A percentile compares a stretch with the other conserved stretches of the same genome.
Evolutionary conservation across 2,329 filamentous ascomycete genomes (phyloP).

Genomic region (Hirsutella thompsonii): DNA sequence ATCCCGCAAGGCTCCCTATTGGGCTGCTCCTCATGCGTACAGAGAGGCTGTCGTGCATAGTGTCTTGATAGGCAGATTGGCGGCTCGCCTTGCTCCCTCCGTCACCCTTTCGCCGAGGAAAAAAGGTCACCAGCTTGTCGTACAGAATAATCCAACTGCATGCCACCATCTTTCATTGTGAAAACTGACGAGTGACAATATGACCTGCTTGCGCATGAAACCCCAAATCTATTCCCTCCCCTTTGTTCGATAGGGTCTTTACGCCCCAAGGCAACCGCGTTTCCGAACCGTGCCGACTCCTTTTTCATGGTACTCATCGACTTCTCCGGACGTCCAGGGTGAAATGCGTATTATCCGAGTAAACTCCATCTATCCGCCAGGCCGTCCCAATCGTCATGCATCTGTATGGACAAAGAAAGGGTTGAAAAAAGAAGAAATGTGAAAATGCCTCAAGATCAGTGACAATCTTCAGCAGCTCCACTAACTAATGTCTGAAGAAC

Average conservation of each 20-base stretch:
- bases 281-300: background rate
- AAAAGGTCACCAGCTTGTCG: too few relatives aligned
- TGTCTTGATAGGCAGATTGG: background rate
- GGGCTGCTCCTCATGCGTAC: background rate
- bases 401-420: background rate
- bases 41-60: background rate
- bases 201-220: too few relatives aligned
- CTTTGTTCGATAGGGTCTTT: too few relatives aligned
- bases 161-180: too few relatives aligned
- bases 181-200: too few relatives aligned
- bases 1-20: background rate
- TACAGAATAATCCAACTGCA: too few relatives aligned
- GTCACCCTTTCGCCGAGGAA: too few relatives aligned
- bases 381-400: background rate
- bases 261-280: background rate
- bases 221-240: background rate
- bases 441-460: too few relatives aligned
- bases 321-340: background rate
- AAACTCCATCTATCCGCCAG: slow-evolving; percentile 1
- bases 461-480: too few relatives aligned
- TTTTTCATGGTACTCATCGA: background rate
- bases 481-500: too few relatives aligned
- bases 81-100: too few relatives aligned
- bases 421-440: background rate
- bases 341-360: background rate